Conservation (phyloP, 1,284 basidiomycete genomes). For the Dichomitus squalens region DNA sequence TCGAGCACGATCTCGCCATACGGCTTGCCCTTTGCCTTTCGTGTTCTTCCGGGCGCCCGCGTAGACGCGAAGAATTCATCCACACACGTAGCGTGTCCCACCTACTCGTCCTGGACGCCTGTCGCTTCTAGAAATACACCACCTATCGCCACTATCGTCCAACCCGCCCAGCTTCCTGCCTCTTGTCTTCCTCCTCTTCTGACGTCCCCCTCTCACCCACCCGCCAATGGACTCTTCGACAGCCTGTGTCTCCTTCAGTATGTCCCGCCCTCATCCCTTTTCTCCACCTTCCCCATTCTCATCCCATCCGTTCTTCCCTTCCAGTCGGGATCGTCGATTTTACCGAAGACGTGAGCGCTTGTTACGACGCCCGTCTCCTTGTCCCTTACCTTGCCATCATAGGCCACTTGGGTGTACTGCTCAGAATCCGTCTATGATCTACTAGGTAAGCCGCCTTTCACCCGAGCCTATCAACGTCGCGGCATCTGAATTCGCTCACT, state of each 20-base stretch:
- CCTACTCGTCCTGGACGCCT: constrained; percentile 21
- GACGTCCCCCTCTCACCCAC: constrained; percentile 4
- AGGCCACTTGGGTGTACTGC: constrained; percentile 74
- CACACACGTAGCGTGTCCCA: constrained; percentile 14
- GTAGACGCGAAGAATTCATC: constrained; percentile 16
- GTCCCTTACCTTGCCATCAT: constrained; percentile 11
- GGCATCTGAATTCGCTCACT: not conserved
- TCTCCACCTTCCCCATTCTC: not conserved
- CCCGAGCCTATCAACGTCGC: not conserved
- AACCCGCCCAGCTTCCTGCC: constrained; percentile 17
- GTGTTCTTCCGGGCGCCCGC: constrained; percentile 14
- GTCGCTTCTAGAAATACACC: constrained; percentile 30
- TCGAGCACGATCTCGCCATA: not conserved
- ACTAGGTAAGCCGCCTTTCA: constrained; percentile 49
- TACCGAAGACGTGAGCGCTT: constrained; percentile 57
- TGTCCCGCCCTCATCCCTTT: constrained; percentile 30
- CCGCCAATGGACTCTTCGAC: constrained; percentile 40
- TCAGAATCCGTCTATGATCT: constrained; percentile 72
- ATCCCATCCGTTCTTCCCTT: constrained; percentile 9
- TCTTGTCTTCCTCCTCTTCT: constrained; percentile 19
- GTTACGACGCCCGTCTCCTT: constrained; percentile 16
- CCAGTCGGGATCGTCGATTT: constrained; percentile 77
- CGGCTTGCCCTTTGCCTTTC: not conserved
- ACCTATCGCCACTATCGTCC: constrained; percentile 26
- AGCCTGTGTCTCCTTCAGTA: constrained; percentile 72